phyloP scores from a whole-genome alignment of 1,284 basidiomycete genomes.

The Irpex lacteus region DNA sequence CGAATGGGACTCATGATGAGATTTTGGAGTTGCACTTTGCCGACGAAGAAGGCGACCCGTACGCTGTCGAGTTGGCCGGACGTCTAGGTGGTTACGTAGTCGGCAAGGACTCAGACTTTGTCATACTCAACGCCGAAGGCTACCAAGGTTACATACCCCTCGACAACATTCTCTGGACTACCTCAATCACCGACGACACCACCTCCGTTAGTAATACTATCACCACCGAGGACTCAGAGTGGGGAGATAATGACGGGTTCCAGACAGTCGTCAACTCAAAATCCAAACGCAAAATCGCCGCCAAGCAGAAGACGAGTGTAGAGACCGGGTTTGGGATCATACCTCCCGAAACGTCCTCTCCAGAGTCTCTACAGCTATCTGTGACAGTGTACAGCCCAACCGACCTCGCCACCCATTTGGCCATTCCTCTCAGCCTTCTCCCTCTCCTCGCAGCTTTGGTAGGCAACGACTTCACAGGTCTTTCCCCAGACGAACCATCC shows the following conservation, averaged over 20 bases:
- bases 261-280: constrained; percentile 50
- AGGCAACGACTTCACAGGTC: constrained; percentile 77
- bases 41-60: constrained; percentile 85
- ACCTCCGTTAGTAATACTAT: constrained; percentile 1
- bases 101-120: constrained; percentile 82
- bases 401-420: constrained; percentile 63
- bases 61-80: constrained; percentile 81
- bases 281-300: constrained; percentile 38
- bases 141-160: constrained; percentile 80
- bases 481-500: constrained; percentile 30
- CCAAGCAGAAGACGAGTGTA: constrained; percentile 21
- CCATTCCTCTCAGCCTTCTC: constrained; percentile 69
- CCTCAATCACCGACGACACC: constrained; percentile 31
- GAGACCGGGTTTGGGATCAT: constrained; percentile 40
- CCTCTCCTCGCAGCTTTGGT: constrained; percentile 84
- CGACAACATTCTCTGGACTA: constrained; percentile 76
- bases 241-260: constrained; percentile 54
- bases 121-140: constrained; percentile 70
- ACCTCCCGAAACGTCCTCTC: constrained; percentile 41
- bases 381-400: constrained; percentile 61
- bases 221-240: constrained; percentile 18
- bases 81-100: constrained; percentile 72
- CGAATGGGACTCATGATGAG: neutral
- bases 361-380: constrained; percentile 42
- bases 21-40: constrained; percentile 65